A percentile compares a stretch with the other conserved stretches of the same genome.
Evolutionary conservation across 371 early-diverging fungal genomes (phyloP).

Genomic region (Saksenaea oblongispora): DNA sequence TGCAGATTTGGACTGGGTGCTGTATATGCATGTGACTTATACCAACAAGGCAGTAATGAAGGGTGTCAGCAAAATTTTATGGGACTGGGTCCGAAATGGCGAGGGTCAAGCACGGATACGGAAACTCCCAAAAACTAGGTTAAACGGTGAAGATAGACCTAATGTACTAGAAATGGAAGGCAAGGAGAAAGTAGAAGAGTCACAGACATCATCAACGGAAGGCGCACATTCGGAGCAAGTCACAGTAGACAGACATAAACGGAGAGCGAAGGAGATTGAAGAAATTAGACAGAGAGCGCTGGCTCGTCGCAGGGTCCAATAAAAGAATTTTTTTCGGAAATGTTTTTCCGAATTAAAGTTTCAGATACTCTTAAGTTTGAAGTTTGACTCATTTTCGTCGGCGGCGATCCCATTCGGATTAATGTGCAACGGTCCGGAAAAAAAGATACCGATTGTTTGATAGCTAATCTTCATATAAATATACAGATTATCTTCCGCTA

Average conservation of each 20-base stretch:
- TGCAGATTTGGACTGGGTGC: slow-evolving; percentile 74
- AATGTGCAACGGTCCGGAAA: background rate
- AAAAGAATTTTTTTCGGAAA: background rate
- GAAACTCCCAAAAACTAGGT: slow-evolving; percentile 30
- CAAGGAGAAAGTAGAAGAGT: slow-evolving; percentile 17
- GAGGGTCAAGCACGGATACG: slow-evolving; percentile 41
- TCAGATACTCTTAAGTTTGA: background rate
- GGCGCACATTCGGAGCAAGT: slow-evolving; percentile 6
- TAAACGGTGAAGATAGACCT: slow-evolving; percentile 45
- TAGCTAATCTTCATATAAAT: background rate
- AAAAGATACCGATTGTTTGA: background rate
- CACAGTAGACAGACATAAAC: slow-evolving; percentile 18
- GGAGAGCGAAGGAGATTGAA: slow-evolving; percentile 49
- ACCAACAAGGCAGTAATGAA: slow-evolving; percentile 71
- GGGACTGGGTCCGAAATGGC: slow-evolving; percentile 52
- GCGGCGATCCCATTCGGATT: background rate
- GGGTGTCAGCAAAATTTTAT: slow-evolving; percentile 61
- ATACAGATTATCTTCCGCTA: background rate
- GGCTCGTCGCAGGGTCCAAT: slow-evolving; percentile 37
- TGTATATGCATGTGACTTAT: slow-evolving; percentile 71
- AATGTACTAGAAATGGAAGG: slow-evolving; percentile 33
- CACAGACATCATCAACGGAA: slow-evolving; percentile 2
- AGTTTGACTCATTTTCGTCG: background rate
- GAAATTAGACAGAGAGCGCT: slow-evolving; percentile 55
- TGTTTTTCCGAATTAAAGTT: background rate